Percentiles rank a stretch among this genome's conserved stretches.
Evolutionary conservation across 371 early-diverging fungal species (phyloP).

Genomic region (Encephalitozoon cuniculi): DNA sequence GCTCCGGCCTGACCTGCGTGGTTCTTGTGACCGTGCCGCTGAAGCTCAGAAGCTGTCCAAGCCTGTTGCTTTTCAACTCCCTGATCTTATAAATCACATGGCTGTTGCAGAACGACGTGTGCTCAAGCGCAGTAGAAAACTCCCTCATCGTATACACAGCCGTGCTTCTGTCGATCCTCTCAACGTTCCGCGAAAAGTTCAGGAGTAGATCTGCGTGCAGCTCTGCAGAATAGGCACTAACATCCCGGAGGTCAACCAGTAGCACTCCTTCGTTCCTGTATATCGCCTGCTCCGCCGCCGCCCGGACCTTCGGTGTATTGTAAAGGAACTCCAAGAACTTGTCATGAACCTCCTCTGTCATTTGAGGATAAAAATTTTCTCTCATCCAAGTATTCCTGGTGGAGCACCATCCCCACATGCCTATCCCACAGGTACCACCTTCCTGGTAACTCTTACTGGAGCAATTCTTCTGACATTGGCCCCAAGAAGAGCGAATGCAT

Average conservation of each 20-base stretch:
- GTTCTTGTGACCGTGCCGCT: constrained; percentile 93
- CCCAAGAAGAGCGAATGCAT: not conserved
- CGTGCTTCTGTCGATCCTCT: constrained; percentile 3
- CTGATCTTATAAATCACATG: constrained; percentile 62
- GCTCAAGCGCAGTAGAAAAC: constrained; percentile 20
- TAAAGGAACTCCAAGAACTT: constrained; percentile 19
- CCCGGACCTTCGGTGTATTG: not conserved
- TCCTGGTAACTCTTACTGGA: not conserved
- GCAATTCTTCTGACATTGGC: not conserved
- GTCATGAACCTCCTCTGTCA: constrained; percentile 15
- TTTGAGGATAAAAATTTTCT: not conserved
- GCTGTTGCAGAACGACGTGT: constrained; percentile 36
- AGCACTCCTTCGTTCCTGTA: constrained; percentile 4
- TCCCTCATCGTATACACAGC: constrained; percentile 10
- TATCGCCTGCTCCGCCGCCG: constrained; percentile 3
- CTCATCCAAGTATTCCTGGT: not conserved
- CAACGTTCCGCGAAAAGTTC: not conserved
- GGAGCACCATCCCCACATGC: not conserved
- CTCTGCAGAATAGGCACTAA: not conserved
- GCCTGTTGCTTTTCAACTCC: constrained; percentile 71
- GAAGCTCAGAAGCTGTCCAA: constrained; percentile 76
- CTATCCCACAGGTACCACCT: not conserved
- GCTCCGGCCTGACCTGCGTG: constrained; percentile 90
- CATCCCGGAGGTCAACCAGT: constrained; percentile 8
- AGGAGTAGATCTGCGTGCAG: constrained; percentile 7